Conservation (phyloP, 805 yeast genomes). For the Metschnikowia vanudenii region DNA sequence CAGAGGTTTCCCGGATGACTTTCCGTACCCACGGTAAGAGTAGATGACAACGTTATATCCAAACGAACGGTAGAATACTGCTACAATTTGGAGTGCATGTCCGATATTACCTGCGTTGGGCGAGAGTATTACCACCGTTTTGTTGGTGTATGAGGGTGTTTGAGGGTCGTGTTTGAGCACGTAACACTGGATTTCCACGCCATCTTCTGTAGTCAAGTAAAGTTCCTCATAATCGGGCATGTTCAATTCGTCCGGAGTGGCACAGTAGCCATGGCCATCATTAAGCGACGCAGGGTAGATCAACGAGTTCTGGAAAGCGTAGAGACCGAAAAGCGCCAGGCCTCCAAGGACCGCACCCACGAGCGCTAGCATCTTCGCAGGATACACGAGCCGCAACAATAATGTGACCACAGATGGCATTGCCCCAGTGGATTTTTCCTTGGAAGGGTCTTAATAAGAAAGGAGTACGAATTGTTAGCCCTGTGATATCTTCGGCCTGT, state of each 20-base stretch:
- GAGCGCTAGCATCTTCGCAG: conserved; percentile 30
- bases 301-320: conserved; percentile 59
- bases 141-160: conserved; percentile 43
- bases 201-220: conserved; percentile 64
- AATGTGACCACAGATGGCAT: conserved; percentile 11
- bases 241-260: conserved; percentile 70
- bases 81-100: conserved; percentile 77
- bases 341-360: conserved; percentile 46
- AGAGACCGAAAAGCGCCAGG: conserved; percentile 50
- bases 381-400: conserved; percentile 13
- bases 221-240: conserved; percentile 60
- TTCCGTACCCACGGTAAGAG: conserved; percentile 90
- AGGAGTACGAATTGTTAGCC: too few species aligned
- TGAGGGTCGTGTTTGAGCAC: conserved; percentile 50
- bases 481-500: background rate
- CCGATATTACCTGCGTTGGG: conserved; percentile 98
- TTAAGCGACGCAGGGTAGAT: conserved; percentile 85
- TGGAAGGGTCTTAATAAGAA: too few species aligned
- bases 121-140: conserved; percentile 73
- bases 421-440: background rate
- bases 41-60: conserved; percentile 78
- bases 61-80: conserved; percentile 58
- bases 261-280: conserved; percentile 68
- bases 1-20: conserved; percentile 69
- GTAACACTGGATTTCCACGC: conserved; percentile 64